Percentiles rank a stretch among this genome's conserved stretches.
Conservation (phyloP, 1,139 yeast genomes). For the Groenewaldozyma auringiensis region DNA sequence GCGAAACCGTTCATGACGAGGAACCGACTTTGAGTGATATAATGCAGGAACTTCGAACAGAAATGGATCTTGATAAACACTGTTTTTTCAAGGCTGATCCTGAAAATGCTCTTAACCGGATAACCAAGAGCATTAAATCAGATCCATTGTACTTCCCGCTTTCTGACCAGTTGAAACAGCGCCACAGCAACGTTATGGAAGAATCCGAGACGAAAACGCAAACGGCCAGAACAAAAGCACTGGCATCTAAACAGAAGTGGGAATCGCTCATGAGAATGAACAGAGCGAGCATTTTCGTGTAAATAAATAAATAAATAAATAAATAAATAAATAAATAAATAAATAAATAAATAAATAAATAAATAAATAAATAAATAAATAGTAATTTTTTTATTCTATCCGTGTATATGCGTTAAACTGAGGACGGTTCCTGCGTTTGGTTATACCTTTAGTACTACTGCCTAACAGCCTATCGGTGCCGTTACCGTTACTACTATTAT, state of each 20-base stretch:
- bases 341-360: conserved; percentile 1
- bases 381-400: conserved; percentile 7
- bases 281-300: conserved; percentile 1
- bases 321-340: neutral
- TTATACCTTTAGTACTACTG: conserved; percentile 18
- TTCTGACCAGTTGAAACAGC: neutral
- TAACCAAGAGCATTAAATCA: conserved; percentile 3
- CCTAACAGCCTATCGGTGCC: conserved; percentile 26
- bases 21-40: conserved; percentile 4
- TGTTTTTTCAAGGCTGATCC: conserved; percentile 8
- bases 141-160: conserved; percentile 3
- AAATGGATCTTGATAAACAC: conserved; percentile 11
- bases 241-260: neutral
- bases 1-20: conserved; percentile 1
- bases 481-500: conserved; percentile 16
- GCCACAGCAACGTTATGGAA: neutral
- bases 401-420: conserved; percentile 10
- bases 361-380: neutral
- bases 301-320: neutral
- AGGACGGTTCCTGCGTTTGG: conserved; percentile 7
- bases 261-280: neutral
- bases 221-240: conserved; percentile 1
- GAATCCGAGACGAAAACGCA: conserved; percentile 2
- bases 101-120: conserved; percentile 1
- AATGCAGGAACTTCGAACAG: conserved; percentile 7